A percentile compares a stretch with the other conserved stretches of the same genome.
Conservation (phyloP, 805 yeast species). For the Ogataea corticis region DNA sequence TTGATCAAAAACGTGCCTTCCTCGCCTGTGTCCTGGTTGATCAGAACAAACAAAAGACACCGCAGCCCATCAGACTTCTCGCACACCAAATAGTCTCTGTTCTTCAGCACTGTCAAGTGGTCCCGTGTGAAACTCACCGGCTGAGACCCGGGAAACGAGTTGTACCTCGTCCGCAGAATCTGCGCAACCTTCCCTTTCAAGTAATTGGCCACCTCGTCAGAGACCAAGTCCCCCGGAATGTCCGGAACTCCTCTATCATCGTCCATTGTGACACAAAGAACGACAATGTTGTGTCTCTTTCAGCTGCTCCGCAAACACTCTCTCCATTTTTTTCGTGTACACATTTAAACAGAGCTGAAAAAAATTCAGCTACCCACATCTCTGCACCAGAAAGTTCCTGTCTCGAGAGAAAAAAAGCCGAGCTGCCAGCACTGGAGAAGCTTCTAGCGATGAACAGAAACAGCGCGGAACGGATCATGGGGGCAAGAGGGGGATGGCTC, state of each 20-base stretch:
- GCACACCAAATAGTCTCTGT: slow-evolving; percentile 87
- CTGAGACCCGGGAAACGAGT: slow-evolving; percentile 86
- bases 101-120: slow-evolving; percentile 66
- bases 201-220: slow-evolving; percentile 67
- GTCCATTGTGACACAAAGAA: too few relatives aligned
- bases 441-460: too few relatives aligned
- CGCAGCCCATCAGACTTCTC: slow-evolving; percentile 95
- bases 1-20: slow-evolving; percentile 90
- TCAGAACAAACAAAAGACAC: slow-evolving; percentile 67
- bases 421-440: too few relatives aligned
- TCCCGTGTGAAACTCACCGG: slow-evolving; percentile 85
- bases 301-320: too few relatives aligned
- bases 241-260: slow-evolving; percentile 62
- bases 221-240: slow-evolving; percentile 82
- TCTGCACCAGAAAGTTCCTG: neutral
- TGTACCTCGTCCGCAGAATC: slow-evolving; percentile 54
- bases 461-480: too few relatives aligned
- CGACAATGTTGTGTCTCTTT: too few relatives aligned
- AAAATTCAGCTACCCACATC: slow-evolving; percentile 1
- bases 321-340: too few relatives aligned
- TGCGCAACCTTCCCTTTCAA: slow-evolving; percentile 68
- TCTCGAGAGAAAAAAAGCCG: neutral
- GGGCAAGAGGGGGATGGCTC: too few relatives aligned
- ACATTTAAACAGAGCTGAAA: too few relatives aligned
- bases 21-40: slow-evolving; percentile 64